Evolutionary conservation across 768 basidiomycete species (phyloP), one percentile per base, ranked within the genome.

Genomic region (Mycena pura): DNA sequence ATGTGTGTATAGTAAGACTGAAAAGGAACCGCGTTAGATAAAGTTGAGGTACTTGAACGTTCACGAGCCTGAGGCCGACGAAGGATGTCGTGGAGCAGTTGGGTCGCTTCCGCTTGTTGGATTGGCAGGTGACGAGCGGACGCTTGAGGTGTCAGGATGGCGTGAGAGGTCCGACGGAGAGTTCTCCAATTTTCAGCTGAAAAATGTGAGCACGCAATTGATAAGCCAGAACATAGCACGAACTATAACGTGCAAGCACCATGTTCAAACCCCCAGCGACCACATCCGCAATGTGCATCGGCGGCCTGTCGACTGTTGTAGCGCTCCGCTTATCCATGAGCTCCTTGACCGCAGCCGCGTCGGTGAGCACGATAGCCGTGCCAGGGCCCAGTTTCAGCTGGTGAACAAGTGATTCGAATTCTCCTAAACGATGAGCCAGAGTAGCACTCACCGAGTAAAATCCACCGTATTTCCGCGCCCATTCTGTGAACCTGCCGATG

Each of bases 1-100:
- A 77, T 65, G 59, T 74, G 72, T 14, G 56, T 60, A 50, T 70
- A 72, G 61, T 73, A 76, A 8, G 53, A 49, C 75, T 77, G 56
- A 11, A 19, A 34, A n/a, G n/a, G n/a, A n/a, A n/a, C n/a, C n/a
- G n/a, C n/a, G n/a, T n/a, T n/a, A n/a, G n/a, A n/a, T n/a, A 60
- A 29, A 1, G 32, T 36, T 11, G 17, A 36, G 19, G 29, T 29
- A 47, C 9, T 14, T 25, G 3, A 8, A 19, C 5, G 5, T 32
- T 13, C 28, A 53, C 52, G 40, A n/a, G 31, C 68, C 39, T 67
- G n/a, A 28, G 60, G 60, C 1, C 27, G 22, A 17, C 39, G 44
- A 2, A 56, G 21, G 10, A 62, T 54, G n/a, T 61, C 60, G 45
- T 61, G 29, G 5, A 61, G 31, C 3, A 61, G 38, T 32, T 61